These are phyloP conservation scores for Boletus semigastroideus DNA, from an alignment of 1,284 basidiomycete species.

Conservation along the genomic window DNA sequence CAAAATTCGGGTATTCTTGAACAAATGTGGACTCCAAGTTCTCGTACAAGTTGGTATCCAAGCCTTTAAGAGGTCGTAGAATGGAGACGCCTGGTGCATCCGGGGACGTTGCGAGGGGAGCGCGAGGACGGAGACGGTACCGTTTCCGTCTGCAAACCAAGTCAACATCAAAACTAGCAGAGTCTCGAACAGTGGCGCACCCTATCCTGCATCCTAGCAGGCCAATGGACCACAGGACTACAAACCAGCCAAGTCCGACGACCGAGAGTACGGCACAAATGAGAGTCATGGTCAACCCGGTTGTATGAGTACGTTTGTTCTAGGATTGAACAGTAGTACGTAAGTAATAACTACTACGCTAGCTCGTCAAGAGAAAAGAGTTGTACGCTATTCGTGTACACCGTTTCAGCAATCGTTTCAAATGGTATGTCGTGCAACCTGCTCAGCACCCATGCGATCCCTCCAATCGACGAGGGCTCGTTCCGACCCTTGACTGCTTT, in stretches of 20 bases:
- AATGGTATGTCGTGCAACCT: slow-evolving; percentile 55
- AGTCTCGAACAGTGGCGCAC: slow-evolving; percentile 46
- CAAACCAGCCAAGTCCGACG: slow-evolving; percentile 69
- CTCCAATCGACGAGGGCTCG: slow-evolving; percentile 74
- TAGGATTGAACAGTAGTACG: background rate
- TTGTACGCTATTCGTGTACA: slow-evolving; percentile 67
- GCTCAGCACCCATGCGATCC: slow-evolving; percentile 78
- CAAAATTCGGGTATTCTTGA: slow-evolving; percentile 87
- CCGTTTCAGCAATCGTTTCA: slow-evolving; percentile 58
- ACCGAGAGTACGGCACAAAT: slow-evolving; percentile 36
- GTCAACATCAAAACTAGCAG: slow-evolving; percentile 15
- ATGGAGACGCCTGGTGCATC: slow-evolving; percentile 85
- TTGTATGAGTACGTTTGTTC: background rate
- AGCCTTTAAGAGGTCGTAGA: slow-evolving; percentile 86
- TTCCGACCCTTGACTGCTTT: slow-evolving; percentile 80
- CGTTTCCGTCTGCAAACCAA: slow-evolving; percentile 59
- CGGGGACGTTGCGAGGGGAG: slow-evolving; percentile 56
- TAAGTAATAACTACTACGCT: slow-evolving; percentile 20
- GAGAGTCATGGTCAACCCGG: slow-evolving; percentile 13
- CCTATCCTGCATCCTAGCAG: slow-evolving; percentile 77
- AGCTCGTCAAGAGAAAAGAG: slow-evolving; percentile 56
- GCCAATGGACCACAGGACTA: slow-evolving; percentile 70
- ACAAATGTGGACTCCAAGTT: slow-evolving; percentile 89
- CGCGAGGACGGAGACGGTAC: slow-evolving; percentile 65
- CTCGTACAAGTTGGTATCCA: slow-evolving; percentile 91